phyloP scores from a whole-genome alignment of 176 grass and related monocot genomes.

The Cenchrus americanus region DNA sequence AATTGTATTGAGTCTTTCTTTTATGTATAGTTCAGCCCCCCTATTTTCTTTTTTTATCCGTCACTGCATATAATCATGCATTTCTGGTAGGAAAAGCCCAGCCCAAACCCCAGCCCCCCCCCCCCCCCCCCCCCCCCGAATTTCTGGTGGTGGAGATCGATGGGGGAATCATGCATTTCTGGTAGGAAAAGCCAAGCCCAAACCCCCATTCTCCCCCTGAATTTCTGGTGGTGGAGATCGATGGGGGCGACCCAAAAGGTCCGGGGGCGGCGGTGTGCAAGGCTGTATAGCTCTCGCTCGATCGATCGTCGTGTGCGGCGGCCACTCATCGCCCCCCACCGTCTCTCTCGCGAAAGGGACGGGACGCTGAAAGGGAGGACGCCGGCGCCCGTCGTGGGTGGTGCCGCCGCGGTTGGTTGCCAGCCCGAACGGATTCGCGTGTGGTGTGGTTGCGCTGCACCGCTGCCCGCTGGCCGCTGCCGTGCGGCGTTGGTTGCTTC shows the following conservation, averaged over 20 bases:
- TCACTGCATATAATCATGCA: not conserved
- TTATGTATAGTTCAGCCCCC: too few relatives aligned
- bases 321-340: constrained; percentile 14
- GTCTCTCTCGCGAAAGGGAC: not conserved
- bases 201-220: not conserved
- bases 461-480: not conserved
- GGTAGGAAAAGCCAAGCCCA: not conserved
- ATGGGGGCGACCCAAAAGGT: not conserved
- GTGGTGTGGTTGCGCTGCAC: not conserved
- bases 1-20: too few relatives aligned
- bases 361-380: not conserved
- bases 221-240: not conserved
- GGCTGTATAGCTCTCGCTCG: not conserved
- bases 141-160: too few relatives aligned
- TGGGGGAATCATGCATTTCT: too few relatives aligned
- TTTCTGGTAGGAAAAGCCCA: too few relatives aligned
- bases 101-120: too few relatives aligned
- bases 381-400: not conserved
- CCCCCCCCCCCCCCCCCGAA: too few relatives aligned
- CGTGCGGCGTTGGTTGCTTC: not conserved
- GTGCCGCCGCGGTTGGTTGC: not conserved
- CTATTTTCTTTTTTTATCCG: too few relatives aligned
- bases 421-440: not conserved
- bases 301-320: not conserved
- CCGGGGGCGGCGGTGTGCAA: not conserved